Conservation (phyloP, 179 eudicot species). For the Beta corolliflora region DNA sequence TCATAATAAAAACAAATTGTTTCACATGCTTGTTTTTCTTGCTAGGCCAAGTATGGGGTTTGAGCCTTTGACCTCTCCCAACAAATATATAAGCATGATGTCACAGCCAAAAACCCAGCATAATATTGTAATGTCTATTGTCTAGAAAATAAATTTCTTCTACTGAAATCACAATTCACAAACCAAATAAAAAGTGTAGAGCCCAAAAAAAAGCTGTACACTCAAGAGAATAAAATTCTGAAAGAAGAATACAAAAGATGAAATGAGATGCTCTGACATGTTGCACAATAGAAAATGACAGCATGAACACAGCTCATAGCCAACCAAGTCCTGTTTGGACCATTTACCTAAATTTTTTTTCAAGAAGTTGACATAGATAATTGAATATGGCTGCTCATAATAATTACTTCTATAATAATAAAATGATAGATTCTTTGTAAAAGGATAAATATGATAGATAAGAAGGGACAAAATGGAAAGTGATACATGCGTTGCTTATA, state of each 20-base stretch:
- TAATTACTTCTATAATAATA: background rate
- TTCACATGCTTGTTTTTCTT: too few relatives aligned
- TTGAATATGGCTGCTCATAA: slow-evolving; percentile 2
- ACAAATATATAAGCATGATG: background rate
- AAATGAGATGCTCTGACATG: slow-evolving; percentile 28
- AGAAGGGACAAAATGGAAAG: too few relatives aligned
- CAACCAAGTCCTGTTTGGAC: slow-evolving; percentile 25
- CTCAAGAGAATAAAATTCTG: slow-evolving; percentile 2
- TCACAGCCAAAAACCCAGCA: background rate
- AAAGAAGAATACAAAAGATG: background rate
- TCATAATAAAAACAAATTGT: too few relatives aligned
- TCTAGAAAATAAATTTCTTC: background rate
- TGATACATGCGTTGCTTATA: too few relatives aligned
- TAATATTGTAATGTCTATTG: background rate
- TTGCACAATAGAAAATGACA: slow-evolving; percentile 23
- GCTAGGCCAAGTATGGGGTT: background rate
- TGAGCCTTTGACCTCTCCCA: background rate
- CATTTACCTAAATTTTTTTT: background rate
- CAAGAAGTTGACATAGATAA: background rate
- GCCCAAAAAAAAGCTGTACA: background rate
- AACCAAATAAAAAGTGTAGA: too few relatives aligned
- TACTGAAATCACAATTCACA: background rate
- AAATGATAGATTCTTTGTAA: too few relatives aligned
- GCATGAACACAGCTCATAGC: slow-evolving; percentile 32
- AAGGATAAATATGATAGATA: too few relatives aligned